These are phyloP conservation scores for Penicillium brasilianum DNA, from an alignment of 2,329 filamentous ascomycete species.

Conservation along the genomic window DNA sequence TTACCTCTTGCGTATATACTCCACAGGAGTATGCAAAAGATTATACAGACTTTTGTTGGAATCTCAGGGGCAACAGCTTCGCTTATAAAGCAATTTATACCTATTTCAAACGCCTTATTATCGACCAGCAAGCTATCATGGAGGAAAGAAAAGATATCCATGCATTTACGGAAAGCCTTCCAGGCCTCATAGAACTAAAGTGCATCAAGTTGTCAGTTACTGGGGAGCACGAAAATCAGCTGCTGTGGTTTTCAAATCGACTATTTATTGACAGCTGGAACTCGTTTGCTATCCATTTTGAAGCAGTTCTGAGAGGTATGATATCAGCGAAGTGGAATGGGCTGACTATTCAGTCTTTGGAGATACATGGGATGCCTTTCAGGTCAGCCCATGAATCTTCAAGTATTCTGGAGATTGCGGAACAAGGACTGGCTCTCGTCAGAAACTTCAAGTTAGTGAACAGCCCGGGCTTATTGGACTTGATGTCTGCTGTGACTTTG, in stretches of 20 bases:
- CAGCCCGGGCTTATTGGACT: not conserved
- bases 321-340: not conserved
- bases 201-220: not conserved
- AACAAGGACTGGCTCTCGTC: not conserved
- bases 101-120: not conserved
- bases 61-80: not conserved
- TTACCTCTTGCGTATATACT: not conserved
- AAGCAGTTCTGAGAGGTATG: not conserved
- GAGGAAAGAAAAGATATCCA: not conserved
- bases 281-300: not conserved
- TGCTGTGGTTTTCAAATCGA: not conserved
- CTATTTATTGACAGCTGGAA: not conserved
- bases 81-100: not conserved
- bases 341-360: not conserved
- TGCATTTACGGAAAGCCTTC: not conserved
- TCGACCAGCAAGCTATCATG: not conserved
- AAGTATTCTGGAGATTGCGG: not conserved
- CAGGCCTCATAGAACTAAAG: not conserved
- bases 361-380: not conserved
- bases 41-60: not conserved
- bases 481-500: not conserved
- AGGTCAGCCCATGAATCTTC: not conserved
- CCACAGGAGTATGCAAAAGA: not conserved
- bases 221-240: not conserved
- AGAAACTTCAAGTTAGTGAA: conserved; percentile 1